These are phyloP conservation scores for Linnemannia schmuckeri DNA, from an alignment of 192 early-diverging fungal genomes.

Conservation along the genomic window DNA sequence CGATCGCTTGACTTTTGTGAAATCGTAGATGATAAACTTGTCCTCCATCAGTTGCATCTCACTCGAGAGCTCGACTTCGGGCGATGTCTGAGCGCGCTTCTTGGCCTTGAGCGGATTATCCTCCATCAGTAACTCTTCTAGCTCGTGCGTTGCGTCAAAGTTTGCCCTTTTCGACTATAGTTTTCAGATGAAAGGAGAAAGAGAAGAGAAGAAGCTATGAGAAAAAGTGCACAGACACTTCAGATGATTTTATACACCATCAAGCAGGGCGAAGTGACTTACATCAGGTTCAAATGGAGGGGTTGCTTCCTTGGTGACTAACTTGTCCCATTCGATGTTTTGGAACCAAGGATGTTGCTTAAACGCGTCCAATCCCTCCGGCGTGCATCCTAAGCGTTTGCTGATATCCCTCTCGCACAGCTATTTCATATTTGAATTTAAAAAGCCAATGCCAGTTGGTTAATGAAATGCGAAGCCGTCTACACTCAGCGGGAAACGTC, in stretches of 20 bases:
- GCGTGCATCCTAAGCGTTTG: constrained; percentile 82
- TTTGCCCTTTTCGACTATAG: constrained; percentile 85
- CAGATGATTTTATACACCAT: no score
- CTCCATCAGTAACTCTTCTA: constrained; percentile 97
- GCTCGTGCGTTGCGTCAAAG: constrained; percentile 95
- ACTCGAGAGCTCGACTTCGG: constrained; percentile 60
- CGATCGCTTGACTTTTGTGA: constrained; percentile 63
- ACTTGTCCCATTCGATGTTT: constrained; percentile 78
- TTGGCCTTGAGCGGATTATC: constrained; percentile 92
- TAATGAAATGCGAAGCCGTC: no score
- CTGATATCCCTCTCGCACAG: constrained; percentile 81
- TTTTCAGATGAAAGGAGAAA: not conserved
- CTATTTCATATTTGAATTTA: constrained; percentile 25
- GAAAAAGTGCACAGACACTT: no score
- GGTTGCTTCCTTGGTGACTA: constrained; percentile 76
- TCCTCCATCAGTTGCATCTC: constrained; percentile 86
- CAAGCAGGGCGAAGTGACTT: constrained; percentile 26
- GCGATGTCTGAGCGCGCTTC: constrained; percentile 63
- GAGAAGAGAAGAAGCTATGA: no score
- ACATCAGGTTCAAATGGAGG: constrained; percentile 92
- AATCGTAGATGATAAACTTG: constrained; percentile 81
- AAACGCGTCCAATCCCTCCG: constrained; percentile 77
- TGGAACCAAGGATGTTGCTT: constrained; percentile 86
- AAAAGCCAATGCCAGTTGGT: not conserved
- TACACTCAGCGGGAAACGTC: no score